phyloP scores from a whole-genome alignment of 768 basidiomycete species.

The Hemileccinum impolitum region DNA sequence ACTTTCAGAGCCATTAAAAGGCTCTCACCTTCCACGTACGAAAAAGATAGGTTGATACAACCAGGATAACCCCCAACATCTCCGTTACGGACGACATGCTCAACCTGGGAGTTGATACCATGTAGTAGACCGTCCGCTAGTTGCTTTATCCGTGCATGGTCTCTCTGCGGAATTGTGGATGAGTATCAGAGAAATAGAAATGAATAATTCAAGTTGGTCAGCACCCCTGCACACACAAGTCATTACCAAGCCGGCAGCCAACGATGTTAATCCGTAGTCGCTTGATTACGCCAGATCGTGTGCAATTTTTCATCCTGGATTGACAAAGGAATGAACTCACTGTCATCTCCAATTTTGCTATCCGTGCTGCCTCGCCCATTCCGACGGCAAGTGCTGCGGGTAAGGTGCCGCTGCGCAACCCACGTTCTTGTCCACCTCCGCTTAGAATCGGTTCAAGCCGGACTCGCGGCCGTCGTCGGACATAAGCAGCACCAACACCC shows the following conservation, averaged over 20 bases:
- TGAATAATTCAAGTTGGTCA: slow-evolving; percentile 41
- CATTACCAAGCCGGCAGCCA: slow-evolving; percentile 55
- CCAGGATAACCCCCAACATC: slow-evolving; percentile 91
- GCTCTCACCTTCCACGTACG: slow-evolving; percentile 97
- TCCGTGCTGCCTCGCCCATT: slow-evolving; percentile 89
- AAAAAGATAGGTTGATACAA: slow-evolving; percentile 92
- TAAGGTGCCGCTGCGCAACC: slow-evolving; percentile 91
- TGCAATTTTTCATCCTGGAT: slow-evolving; percentile 48
- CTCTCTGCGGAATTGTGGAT: slow-evolving; percentile 49
- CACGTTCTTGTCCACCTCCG: slow-evolving; percentile 97
- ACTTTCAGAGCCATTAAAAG: slow-evolving; percentile 97
- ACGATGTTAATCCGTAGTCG: slow-evolving; percentile 29
- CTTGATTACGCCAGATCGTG: slow-evolving; percentile 39
- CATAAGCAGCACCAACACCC: slow-evolving; percentile 92
- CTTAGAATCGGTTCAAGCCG: slow-evolving; percentile 91
- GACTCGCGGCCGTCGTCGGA: slow-evolving; percentile 87
- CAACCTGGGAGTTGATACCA: slow-evolving; percentile 79
- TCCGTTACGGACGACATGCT: slow-evolving; percentile 92
- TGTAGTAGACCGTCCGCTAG: slow-evolving; percentile 80
- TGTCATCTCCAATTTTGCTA: slow-evolving; percentile 89
- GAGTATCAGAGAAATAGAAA: neutral
- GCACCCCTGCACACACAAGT: slow-evolving; percentile 90
- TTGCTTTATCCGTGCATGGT: slow-evolving; percentile 67
- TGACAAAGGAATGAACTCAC: slow-evolving; percentile 51
- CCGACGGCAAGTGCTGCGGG: slow-evolving; percentile 87